These are phyloP conservation scores for Serendipita indica DNA, from an alignment of 768 basidiomycete genomes.

Conservation along the genomic window DNA sequence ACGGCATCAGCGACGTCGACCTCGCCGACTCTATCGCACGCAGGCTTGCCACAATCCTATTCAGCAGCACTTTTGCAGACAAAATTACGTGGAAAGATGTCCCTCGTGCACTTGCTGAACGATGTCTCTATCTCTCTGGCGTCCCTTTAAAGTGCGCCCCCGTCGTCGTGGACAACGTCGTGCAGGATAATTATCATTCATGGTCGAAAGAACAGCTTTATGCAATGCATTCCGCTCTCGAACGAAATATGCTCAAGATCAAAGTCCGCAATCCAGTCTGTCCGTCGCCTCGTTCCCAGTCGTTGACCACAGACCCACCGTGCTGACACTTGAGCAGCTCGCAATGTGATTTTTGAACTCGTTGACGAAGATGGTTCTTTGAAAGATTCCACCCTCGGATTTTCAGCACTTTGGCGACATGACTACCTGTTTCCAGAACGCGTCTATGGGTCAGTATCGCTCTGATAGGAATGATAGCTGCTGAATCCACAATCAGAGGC, in stretches of 20 bases:
- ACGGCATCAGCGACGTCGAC: too few species aligned
- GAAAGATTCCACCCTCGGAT: background rate
- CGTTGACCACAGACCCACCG: background rate
- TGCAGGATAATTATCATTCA: background rate
- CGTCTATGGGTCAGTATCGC: background rate
- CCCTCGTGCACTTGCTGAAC: background rate
- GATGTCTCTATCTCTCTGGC: background rate
- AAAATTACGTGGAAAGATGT: background rate
- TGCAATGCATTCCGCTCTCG: background rate
- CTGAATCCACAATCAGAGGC: background rate
- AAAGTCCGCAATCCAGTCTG: background rate
- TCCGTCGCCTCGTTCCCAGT: background rate
- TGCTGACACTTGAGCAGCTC: background rate
- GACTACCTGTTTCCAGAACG: background rate
- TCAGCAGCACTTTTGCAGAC: background rate
- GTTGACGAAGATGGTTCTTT: background rate
- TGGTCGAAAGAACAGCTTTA: background rate
- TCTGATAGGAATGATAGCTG: background rate
- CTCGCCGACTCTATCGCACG: background rate
- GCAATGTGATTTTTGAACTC: conserved; percentile 5
- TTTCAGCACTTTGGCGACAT: background rate
- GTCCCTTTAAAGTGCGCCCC: background rate
- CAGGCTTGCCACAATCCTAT: background rate
- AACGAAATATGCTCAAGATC: background rate
- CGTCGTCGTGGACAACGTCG: background rate